Base-by-base conservation (phyloP, 1,284 basidiomycete genomes). In the Pisolithus thermaeus region DNA sequence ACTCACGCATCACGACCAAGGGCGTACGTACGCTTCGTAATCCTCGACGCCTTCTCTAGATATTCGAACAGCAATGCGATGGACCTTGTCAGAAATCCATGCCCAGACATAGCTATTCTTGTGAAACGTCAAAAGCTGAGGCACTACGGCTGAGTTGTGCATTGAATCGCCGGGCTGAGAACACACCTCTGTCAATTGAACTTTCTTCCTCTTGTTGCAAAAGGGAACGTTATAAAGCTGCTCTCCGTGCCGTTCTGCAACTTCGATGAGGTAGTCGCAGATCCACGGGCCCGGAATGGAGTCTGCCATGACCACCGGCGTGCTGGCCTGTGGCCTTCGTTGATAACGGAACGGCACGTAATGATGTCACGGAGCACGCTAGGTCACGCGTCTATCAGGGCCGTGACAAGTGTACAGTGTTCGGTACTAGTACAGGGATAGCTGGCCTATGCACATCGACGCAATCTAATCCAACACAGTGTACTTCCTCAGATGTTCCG, bases 401-500 rank as follows among this genome's bases (percentile, higher is more conserved):
- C 1, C 39, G 22, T 20, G 22, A 40, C 22, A 5, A 14, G 12
- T 35, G 12, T 14, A 35, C 4, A 12, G 25, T 27, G 7, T 6
- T 3, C 8, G 28, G 28, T 30, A 30, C 8, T 30, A 11, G 28
- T 30, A 30, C 28, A 30, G 28, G 7, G 28, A 27, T 30, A 11
- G 8, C 11, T 30, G 28, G 28, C 28, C 11, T 35, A 35, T 12
- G 32, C 32, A 12, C 4, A 3, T 3, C 8, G 11, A 35, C 12
- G 12, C 32, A 14, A 12, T n/a, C 59, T 71, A 90, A 56, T 88
- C 84, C 58, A 99, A 73, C 28, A 97, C 90, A 62, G 87, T 84
- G 67, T 99, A 99, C 68, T 95, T 92, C 72, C 85, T 87, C 58
- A 99, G 70, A 59, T 90, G 78, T 49, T 82, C 75, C 3, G 97